Evolutionary conservation across 495 filamentous ascomycete genomes (phyloP), one percentile per base, ranked within the genome.

Genomic region (Penicillium steckii): DNA sequence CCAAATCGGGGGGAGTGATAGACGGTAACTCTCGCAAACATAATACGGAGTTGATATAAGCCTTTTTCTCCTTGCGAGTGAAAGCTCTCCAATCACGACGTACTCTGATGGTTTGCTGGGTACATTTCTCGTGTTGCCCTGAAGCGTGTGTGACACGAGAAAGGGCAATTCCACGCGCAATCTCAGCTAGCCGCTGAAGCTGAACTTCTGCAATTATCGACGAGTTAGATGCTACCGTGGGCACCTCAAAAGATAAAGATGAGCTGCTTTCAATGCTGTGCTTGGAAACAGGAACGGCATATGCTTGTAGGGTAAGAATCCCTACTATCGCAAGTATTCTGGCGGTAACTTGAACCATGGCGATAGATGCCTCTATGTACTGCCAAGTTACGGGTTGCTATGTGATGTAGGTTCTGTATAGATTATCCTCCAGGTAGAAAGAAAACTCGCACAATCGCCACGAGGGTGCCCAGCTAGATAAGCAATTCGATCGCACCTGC

Each of bases 1-100:
- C 77, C 4, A 70, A 46, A 4, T 51, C 45, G 1, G 68, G 38
- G 1, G 76, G 63, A 2, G 75, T 79, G 15, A 62, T 76, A 1
- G 82, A 55, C 0, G 85, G 80, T 55, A 75, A 60, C 8, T 48
- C 53, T 54, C 81, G 76, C 4, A 91, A 59, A 57, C 88, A 91
- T 43, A 80, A 72, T 21, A 90, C 80, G 1, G 88, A 83, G 22
- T 78, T 64, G 51, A 84, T 85, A 55, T 86, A 90, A 10, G 65
- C 65, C 32, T 72, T 81, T 60, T 77, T 79, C 62, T 89, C 74
- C 0, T 33, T 1, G 4, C 2, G 44, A 12, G 61, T 56, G 52
- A 72, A 67, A 15, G 56, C 42, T 10, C 59, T 56, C 65, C 80
- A 84, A 60, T 84, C 78, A 46, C 72, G 70, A 37, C 80, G 69